Evolutionary conservation across 2,329 filamentous ascomycete species (phyloP), one percentile per base, ranked within the genome.

Genomic region (Fusarium pseudonygamai): DNA sequence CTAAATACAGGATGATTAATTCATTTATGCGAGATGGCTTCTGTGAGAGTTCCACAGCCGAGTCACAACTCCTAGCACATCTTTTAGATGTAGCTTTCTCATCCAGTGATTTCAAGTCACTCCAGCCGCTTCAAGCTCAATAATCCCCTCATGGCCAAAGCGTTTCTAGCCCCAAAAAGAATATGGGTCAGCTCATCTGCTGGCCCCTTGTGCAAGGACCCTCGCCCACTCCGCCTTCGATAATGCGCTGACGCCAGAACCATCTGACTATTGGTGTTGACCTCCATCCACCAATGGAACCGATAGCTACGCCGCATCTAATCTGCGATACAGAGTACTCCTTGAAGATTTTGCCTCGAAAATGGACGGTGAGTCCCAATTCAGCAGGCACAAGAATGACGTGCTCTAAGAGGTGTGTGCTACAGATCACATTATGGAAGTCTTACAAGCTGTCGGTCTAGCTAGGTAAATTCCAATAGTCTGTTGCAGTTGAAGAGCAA

Each of bases 111-210:
- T 55, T 40, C 24, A 39, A 37, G 34, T 55, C 34, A 39, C 24
- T 39, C 18, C 15, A 50, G 49, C 50, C 42, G 40, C 39, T 50
- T 55, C 36, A 15, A 60, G 45, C 49, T 42, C 61, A 57, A 60
- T 64, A 74, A 74, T 72, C 56, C 52, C 71, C 71, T 72, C 71
- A 74, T 74, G 63, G 63, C 59, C 63, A 71, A 68, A 72, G 71
- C 71, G 59, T 64, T 60, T 47, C 57, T 52, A 39, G 42, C 36
- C 52, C 34, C 53, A 53, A 45, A 45, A 56, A 53, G 53, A 40
- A 40, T 59, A 68, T 64, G 69, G 68, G 40, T 66, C 69, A 67
- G 32, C 61, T 68, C 69, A 68, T 63, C 67, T 67, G n/a, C 68
- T 60, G 55, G 32, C 62, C 63, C 63, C 56, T 57, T 57, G 68